Percentiles rank a stretch among this genome's conserved stretches.
These are phyloP conservation scores for Mycena vitilis DNA, from an alignment of 768 basidiomycete genomes.

Conservation along the genomic window DNA sequence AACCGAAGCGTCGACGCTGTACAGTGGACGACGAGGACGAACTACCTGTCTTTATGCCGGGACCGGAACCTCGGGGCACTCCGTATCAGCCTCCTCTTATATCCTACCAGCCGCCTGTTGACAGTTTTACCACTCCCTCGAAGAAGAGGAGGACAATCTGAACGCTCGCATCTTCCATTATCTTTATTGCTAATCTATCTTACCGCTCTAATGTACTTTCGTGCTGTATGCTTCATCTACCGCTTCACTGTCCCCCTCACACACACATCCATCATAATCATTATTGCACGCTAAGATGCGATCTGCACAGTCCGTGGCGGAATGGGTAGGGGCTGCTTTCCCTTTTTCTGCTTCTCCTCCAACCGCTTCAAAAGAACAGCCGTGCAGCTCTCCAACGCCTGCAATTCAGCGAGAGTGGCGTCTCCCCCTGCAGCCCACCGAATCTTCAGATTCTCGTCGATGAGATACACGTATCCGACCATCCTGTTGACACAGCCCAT, in stretches of 20 bases:
- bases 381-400: constrained; percentile 74
- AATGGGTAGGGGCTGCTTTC: constrained; percentile 28
- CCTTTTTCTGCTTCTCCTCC: constrained; percentile 46
- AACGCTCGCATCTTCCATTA: constrained; percentile 11
- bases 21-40: constrained; percentile 13
- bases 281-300: constrained; percentile 7
- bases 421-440: constrained; percentile 95
- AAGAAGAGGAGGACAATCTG: constrained; percentile 27
- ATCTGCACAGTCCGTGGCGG: neutral
- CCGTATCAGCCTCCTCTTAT: neutral
- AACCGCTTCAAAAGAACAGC: constrained; percentile 75
- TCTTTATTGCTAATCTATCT: constrained; percentile 22
- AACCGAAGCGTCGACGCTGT: constrained; percentile 25
- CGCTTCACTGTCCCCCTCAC: too few relatives aligned
- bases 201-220: constrained; percentile 9
- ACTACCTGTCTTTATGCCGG: constrained; percentile 16
- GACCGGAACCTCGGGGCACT: neutral
- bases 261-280: too few relatives aligned
- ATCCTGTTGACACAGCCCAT: constrained; percentile 91
- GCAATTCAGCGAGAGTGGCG: constrained; percentile 78
- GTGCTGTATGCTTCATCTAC: too few relatives aligned
- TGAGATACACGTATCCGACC: constrained; percentile 91
- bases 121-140: neutral
- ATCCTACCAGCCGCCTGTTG: neutral
- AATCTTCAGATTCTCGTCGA: constrained; percentile 86